Evolutionary conservation across 257 asterid genomes (phyloP), one percentile per base, ranked within the genome.

Genomic region (Solanum commersonii): DNA sequence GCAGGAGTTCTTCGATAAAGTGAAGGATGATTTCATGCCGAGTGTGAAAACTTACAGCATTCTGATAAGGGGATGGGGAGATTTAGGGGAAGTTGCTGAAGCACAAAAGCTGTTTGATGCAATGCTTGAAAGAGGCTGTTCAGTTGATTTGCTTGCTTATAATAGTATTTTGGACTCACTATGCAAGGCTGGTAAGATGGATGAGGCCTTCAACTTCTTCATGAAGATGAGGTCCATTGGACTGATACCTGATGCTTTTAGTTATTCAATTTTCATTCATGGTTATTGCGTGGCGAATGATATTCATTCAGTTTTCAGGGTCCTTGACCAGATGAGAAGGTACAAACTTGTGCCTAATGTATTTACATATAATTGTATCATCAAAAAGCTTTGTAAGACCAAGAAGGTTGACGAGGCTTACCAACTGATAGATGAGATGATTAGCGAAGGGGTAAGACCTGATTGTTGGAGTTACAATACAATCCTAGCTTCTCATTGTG

Each of bases 11-110:
- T 95, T 97, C 73, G 94, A 96, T 59, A 91, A 83, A 63, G 91
- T 94, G 33, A 94, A 92, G 91, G 74, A 85, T 37, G 91, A 89
- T 44, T 92, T 94, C 86, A 67, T 86, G 18, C 93, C 94, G 2
- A 92, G 84, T 44, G 92, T 91, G 37, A 95, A 97, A 88, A 92
- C 94, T 37, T 96, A 95, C 85, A 97, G 97, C 92, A 97, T 97
- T 90, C 74, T 97, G 93, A 93, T 95, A n/a, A 90, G 88, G 83
- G 98, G 99, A 1, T 96, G 99, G 98, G 98, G 98, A 4, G 98
- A 91, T 56, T 87, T 89, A 33, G 96, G 98, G 0, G 96, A 95
- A 31, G 42, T 89, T 13, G 89, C 56, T 34, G 71, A 77, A 5
- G 98, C 95, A 2, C 94, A 91, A 37, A 93, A 91, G 74, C 84